Evolutionary conservation across 345 rosid genomes (phyloP).

Genomic region (Euphorbia tirucalli): DNA sequence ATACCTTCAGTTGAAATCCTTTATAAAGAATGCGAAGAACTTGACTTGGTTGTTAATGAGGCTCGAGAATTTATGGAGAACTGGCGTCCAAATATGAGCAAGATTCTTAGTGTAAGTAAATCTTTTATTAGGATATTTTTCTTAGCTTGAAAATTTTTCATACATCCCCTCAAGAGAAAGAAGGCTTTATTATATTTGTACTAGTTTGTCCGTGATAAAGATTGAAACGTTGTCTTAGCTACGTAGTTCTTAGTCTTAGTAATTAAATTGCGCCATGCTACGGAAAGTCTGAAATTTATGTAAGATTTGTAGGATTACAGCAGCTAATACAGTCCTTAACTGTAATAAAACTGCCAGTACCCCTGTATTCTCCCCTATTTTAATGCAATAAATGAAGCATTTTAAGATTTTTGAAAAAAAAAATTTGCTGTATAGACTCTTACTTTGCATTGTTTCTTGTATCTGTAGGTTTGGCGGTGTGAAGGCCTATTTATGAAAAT

Average conservation of each 20-base stretch:
- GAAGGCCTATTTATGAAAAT: slow-evolving; percentile 54
- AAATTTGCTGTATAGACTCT: too few relatives aligned
- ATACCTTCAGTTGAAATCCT: slow-evolving; percentile 50
- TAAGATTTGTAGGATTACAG: too few relatives aligned
- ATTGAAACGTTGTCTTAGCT: too few relatives aligned
- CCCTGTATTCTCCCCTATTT: too few relatives aligned
- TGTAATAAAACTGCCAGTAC: too few relatives aligned
- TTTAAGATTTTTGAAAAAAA: too few relatives aligned
- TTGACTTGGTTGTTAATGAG: slow-evolving; percentile 66
- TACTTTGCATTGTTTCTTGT: slow-evolving; percentile 4
- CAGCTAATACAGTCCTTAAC: too few relatives aligned
- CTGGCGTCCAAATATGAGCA: slow-evolving; percentile 75
- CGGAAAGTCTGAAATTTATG: too few relatives aligned
- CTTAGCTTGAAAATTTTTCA: slow-evolving; percentile 6
- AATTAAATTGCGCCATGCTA: too few relatives aligned
- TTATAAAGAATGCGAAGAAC: slow-evolving; percentile 62
- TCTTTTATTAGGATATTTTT: slow-evolving; percentile 1
- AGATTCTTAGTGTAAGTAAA: slow-evolving; percentile 63
- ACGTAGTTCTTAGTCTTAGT: too few relatives aligned
- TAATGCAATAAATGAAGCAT: too few relatives aligned
- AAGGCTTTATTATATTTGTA: not conserved
- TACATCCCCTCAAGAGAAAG: not conserved
- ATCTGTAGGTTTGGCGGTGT: slow-evolving; percentile 58
- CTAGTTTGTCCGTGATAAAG: not conserved
- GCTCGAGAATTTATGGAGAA: slow-evolving; percentile 77